A percentile compares a stretch with the other conserved stretches of the same genome.
phyloP scores from a whole-genome alignment of 1,284 basidiomycete genomes.

The Ustilago cynodontis region DNA sequence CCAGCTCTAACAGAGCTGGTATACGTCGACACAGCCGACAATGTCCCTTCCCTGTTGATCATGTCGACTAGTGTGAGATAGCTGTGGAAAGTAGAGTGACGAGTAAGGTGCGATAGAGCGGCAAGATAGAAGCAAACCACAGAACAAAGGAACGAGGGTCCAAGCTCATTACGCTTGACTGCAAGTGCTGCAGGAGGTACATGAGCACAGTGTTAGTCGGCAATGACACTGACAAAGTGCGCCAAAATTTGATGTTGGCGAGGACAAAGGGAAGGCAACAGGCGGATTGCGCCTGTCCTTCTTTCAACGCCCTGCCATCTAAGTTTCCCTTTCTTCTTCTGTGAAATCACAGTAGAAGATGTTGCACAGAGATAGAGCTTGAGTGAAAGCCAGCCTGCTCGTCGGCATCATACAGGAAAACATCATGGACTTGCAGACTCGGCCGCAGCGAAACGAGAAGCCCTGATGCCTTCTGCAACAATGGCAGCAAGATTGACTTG shows the following conservation, averaged over 20 bases:
- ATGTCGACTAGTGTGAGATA: background rate
- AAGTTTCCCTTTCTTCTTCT: background rate
- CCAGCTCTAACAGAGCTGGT: background rate
- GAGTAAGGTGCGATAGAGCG: background rate
- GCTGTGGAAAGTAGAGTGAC: background rate
- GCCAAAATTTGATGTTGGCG: slow-evolving; percentile 8
- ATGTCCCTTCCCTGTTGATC: background rate
- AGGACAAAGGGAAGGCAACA: slow-evolving; percentile 12
- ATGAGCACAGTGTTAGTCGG: slow-evolving; percentile 7
- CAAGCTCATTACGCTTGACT: slow-evolving; percentile 7
- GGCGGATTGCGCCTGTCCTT: background rate
- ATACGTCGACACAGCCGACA: background rate
- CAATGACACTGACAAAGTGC: slow-evolving; percentile 3
- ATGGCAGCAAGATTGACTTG: too few species aligned
- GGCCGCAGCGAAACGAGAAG: background rate
- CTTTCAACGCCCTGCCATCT: background rate
- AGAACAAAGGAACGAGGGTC: slow-evolving; percentile 19
- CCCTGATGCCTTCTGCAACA: background rate
- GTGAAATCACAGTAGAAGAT: background rate
- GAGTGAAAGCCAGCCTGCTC: background rate
- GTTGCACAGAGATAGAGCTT: background rate
- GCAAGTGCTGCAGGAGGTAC: slow-evolving; percentile 17
- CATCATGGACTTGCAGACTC: background rate
- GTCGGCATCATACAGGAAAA: background rate
- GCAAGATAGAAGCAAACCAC: slow-evolving; percentile 6